Base-by-base conservation (phyloP, 2,329 filamentous ascomycete species). In the Fusarium domesticum region DNA sequence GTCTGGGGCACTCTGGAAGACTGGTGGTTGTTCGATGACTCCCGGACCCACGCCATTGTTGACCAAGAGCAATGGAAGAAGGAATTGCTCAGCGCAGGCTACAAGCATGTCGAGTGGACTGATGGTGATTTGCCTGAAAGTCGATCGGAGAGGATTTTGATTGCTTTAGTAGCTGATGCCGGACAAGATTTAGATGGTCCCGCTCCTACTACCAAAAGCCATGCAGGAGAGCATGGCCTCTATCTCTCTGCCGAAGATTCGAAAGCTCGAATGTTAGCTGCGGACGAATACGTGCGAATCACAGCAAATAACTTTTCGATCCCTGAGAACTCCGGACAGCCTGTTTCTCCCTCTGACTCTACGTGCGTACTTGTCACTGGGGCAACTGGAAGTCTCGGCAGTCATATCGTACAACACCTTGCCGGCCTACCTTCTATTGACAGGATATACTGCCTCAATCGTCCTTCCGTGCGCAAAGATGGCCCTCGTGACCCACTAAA, bases 11-110 rank as follows among this genome's bases (percentile, higher is more conserved):
- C 42, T 2, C 20, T 48, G 1, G 45, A 48, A 14, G 45, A 38
- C 10, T 48, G 42, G 45, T 48, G 45, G 45, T 35, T 48, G 1
- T 48, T 48, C 11, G 31, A 48, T 6, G 45, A 48, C 20, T 25
- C 37, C 1, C 37, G 45, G 1, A 20, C 19, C 1, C 45, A 48
- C 16, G 45, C 45, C 16, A 14, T 39, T 10, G 10, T 35, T 3
- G 6, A 16, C 2, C 10, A 35, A 1, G 28, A 37, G 4, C n/a
- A 32, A 5, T 35, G 37, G n/a, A 28, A 48, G n/a, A 17, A 18
- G 3, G 30, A 19, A 2, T 6, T 47, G 3, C 40, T 15, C 6
- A 4, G 16, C 5, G 7, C 28, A 1, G 40, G 45, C 0, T 48
- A 17, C n/a, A 30, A 31, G 1, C 45, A 48, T 12, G 45, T 48